Evolutionary conservation across 768 basidiomycete species (phyloP).

Genomic region (Candolleomyces aberdarensis): DNA sequence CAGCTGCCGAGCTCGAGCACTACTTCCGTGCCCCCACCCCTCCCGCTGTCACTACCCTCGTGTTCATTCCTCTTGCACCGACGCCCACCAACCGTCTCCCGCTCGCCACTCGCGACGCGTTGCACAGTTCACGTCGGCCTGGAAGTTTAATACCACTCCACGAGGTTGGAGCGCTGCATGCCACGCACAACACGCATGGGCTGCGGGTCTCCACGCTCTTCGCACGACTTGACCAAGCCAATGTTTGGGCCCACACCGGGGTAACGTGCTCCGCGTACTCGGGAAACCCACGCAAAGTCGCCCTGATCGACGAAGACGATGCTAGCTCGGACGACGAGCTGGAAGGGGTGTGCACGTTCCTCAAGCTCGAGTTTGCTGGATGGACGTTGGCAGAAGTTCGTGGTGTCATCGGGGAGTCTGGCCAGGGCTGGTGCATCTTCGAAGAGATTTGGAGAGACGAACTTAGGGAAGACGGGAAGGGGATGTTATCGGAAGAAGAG

Average conservation of each 20-base stretch:
- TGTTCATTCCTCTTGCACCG: constrained; percentile 76
- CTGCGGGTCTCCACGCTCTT: constrained; percentile 68
- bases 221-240: constrained; percentile 62
- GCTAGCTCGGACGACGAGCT: constrained; percentile 12
- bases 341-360: constrained; percentile 59
- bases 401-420: constrained; percentile 65
- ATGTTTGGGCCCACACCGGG: constrained; percentile 63
- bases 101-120: constrained; percentile 32
- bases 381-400: constrained; percentile 69
- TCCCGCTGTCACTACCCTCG: constrained; percentile 53
- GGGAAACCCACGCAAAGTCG: constrained; percentile 23
- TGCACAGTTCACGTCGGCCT: not conserved
- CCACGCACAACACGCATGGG: constrained; percentile 51
- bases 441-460: constrained; percentile 45
- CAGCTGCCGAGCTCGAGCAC: constrained; percentile 43
- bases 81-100: constrained; percentile 68
- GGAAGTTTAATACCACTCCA: constrained; percentile 47
- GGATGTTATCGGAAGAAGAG: constrained; percentile 22
- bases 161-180: constrained; percentile 49
- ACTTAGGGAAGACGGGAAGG: constrained; percentile 19
- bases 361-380: constrained; percentile 69
- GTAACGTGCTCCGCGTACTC: constrained; percentile 62
- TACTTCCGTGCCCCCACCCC: constrained; percentile 51
- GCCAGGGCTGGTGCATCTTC: constrained; percentile 72
- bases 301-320: constrained; percentile 3